phyloP scores from a whole-genome alignment of 441 rosid genomes.

The Arabidopsis hybrid region DNA sequence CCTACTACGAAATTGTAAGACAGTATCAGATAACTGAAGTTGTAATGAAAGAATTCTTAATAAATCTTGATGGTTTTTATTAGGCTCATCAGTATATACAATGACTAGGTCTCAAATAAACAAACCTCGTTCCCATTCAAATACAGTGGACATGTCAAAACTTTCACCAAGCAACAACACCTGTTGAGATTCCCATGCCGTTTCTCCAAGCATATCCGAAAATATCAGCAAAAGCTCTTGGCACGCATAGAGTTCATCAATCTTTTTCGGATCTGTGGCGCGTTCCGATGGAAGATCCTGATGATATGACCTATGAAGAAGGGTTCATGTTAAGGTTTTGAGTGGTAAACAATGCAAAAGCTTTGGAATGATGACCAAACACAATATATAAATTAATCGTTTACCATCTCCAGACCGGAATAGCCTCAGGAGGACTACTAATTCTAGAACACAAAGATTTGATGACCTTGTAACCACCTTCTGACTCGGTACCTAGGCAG shows the following conservation, averaged over 20 bases:
- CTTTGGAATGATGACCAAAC: not conserved
- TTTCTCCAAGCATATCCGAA: constrained; percentile 54
- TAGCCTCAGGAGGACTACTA: constrained; percentile 66
- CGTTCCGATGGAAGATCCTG: constrained; percentile 54
- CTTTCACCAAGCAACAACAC: constrained; percentile 43
- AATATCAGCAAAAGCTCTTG: constrained; percentile 57
- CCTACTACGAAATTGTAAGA: not conserved
- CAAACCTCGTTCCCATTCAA: constrained; percentile 60
- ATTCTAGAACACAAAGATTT: constrained; percentile 54
- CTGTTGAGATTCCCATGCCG: constrained; percentile 42
- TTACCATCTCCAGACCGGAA: constrained; percentile 92
- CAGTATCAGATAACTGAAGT: too few relatives aligned
- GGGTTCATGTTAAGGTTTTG: not conserved
- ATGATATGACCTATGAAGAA: constrained; percentile 65
- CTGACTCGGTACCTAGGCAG: constrained; percentile 38
- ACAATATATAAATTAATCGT: constrained; percentile 1
- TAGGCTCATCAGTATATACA: not conserved
- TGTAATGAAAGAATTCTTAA: too few relatives aligned
- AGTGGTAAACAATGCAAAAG: not conserved
- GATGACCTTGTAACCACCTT: constrained; percentile 30
- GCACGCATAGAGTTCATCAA: constrained; percentile 54
- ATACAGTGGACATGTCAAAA: constrained; percentile 47
- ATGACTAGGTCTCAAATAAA: constrained; percentile 29
- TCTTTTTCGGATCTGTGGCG: constrained; percentile 42
- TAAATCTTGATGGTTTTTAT: too few relatives aligned